These are phyloP conservation scores for Periconia sp. DNA, from an alignment of 2,329 filamentous ascomycete genomes.

Conservation along the genomic window DNA sequence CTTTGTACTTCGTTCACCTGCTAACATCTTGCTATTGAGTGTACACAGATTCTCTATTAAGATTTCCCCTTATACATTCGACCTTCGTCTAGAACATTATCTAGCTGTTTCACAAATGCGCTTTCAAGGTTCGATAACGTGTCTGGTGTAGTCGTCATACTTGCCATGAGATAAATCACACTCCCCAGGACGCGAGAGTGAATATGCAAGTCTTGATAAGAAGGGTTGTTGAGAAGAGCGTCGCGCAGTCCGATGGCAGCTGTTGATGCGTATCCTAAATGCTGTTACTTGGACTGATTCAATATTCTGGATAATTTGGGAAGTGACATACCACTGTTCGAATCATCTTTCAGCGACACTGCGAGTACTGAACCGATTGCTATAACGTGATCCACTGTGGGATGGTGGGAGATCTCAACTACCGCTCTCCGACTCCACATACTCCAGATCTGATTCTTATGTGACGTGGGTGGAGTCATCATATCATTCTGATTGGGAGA, in stretches of 20 bases:
- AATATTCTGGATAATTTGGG: background rate
- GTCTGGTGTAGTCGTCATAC: slow-evolving; percentile 33
- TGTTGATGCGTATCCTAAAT: slow-evolving; percentile 58
- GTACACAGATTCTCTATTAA: too few relatives aligned
- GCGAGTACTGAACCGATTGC: slow-evolving; percentile 75
- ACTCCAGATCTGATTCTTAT: slow-evolving; percentile 58
- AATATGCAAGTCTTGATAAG: slow-evolving; percentile 47
- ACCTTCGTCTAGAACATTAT: background rate
- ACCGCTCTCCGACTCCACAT: slow-evolving; percentile 69
- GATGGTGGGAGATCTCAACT: slow-evolving; percentile 57
- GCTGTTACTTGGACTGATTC: background rate
- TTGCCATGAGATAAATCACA: slow-evolving; percentile 64
- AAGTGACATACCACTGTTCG: slow-evolving; percentile 46
- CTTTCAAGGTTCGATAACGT: slow-evolving; percentile 23
- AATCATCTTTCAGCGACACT: slow-evolving; percentile 57
- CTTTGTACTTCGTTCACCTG: too few relatives aligned
- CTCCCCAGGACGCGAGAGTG: slow-evolving; percentile 64
- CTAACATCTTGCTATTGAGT: too few relatives aligned
- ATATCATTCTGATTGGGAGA: background rate
- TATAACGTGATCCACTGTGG: slow-evolving; percentile 65
- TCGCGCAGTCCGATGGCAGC: slow-evolving; percentile 57
- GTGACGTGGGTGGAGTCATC: background rate
- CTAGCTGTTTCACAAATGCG: background rate
- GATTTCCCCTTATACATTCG: too few relatives aligned
- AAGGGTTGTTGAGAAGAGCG: slow-evolving; percentile 45